phyloP scores from a whole-genome alignment of 192 early-diverging fungal genomes.

The Allomyces macrogynus region DNA sequence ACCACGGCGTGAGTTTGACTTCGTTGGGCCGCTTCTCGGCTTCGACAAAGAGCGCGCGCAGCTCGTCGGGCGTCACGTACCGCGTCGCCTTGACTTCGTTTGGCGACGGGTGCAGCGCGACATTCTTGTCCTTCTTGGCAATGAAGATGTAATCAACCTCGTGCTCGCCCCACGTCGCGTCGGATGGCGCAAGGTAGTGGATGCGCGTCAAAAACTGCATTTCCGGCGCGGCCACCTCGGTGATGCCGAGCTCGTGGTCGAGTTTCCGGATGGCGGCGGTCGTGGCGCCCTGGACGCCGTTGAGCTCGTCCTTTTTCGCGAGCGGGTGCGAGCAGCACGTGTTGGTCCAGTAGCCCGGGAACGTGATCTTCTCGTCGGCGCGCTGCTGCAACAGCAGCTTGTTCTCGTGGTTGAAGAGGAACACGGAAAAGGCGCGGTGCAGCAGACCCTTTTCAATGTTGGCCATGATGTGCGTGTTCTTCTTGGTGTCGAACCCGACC shows the following conservation, averaged over 20 bases:
- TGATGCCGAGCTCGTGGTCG: constrained; percentile 86
- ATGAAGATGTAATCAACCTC: constrained; percentile 95
- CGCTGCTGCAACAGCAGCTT: constrained; percentile 87
- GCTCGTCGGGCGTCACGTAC: constrained; percentile 69
- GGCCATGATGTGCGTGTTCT: constrained; percentile 58
- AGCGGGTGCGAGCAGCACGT: constrained; percentile 98
- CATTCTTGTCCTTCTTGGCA: constrained; percentile 36
- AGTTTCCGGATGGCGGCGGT: constrained; percentile 83
- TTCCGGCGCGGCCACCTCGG: constrained; percentile 59
- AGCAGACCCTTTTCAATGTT: constrained; percentile 77
- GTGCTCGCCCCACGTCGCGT: constrained; percentile 97
- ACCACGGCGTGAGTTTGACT: constrained; percentile 84
- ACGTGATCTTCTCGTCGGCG: constrained; percentile 91
- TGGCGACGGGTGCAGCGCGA: constrained; percentile 51
- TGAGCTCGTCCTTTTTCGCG: constrained; percentile 15
- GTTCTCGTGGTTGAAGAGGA: constrained; percentile 74
- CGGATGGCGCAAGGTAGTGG: constrained; percentile 83
- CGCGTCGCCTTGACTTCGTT: constrained; percentile 74
- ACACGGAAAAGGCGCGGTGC: constrained; percentile 92
- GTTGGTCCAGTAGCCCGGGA: constrained; percentile 91
- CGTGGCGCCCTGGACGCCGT: constrained; percentile 20
- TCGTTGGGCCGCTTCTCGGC: constrained; percentile 25
- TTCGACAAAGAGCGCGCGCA: constrained; percentile 46
- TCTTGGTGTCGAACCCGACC: constrained; percentile 13
- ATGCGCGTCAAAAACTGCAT: constrained; percentile 83